Evolutionary conservation across 805 yeast species (phyloP).

Genomic region (Lachancea nothofagi): DNA sequence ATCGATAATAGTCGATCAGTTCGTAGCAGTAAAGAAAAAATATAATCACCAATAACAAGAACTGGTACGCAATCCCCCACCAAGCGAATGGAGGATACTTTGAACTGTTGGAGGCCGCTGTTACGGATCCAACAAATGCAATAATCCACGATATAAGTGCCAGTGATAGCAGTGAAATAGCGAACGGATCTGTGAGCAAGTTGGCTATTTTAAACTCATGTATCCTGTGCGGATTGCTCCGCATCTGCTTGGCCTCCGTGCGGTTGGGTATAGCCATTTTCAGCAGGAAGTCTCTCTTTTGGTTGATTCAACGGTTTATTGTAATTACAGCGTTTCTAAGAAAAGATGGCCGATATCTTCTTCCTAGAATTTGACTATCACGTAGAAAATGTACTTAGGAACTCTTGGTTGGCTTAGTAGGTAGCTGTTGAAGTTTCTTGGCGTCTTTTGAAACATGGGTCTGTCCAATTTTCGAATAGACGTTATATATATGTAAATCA

Average conservation of each 20-base stretch:
- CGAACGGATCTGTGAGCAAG: constrained; percentile 79
- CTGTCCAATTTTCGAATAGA: too few relatives aligned
- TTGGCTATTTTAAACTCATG: constrained; percentile 39
- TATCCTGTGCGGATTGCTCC: constrained; percentile 23
- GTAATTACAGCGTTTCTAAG: too few relatives aligned
- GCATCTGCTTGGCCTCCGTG: constrained; percentile 23
- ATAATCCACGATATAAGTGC: constrained; percentile 79
- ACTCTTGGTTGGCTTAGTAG: too few relatives aligned
- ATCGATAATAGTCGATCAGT: constrained; percentile 63
- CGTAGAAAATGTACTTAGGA: too few relatives aligned
- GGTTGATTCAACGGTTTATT: too few relatives aligned
- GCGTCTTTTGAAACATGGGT: too few relatives aligned
- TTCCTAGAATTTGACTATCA: too few relatives aligned
- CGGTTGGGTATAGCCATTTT: constrained; percentile 20
- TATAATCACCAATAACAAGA: constrained; percentile 50
- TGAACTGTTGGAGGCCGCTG: constrained; percentile 38
- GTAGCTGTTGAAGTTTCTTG: too few relatives aligned
- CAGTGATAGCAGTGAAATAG: constrained; percentile 71
- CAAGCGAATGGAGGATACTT: constrained; percentile 80
- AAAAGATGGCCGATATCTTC: too few relatives aligned
- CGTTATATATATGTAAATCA: too few relatives aligned
- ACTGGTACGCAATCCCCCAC: constrained; percentile 92
- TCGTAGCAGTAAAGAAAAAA: constrained; percentile 53
- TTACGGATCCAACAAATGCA: constrained; percentile 81
- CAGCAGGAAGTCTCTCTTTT: too few relatives aligned